Percentiles rank a stretch among this genome's conserved stretches.
phyloP scores from a whole-genome alignment of 805 yeast species.

The Metschnikowia baotianmanensis region DNA sequence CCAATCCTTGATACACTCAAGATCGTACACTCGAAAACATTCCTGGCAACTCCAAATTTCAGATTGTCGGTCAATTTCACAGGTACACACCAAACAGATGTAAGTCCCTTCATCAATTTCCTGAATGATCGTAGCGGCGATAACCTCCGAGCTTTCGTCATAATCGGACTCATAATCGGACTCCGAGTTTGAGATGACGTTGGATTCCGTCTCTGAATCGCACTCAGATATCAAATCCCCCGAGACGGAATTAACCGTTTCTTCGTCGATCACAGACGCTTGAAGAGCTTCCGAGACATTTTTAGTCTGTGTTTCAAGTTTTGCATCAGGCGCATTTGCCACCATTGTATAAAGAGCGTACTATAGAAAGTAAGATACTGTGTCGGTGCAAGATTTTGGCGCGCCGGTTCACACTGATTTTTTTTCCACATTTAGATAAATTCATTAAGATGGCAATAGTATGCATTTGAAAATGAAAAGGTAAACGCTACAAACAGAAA shows the following conservation, averaged over 20 bases:
- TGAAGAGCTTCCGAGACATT: not conserved
- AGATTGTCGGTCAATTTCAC: conserved; percentile 66
- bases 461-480: too few relatives aligned
- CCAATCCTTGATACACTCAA: conserved; percentile 86
- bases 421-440: too few relatives aligned
- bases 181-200: conserved; percentile 7
- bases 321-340: not conserved
- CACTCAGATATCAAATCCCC: not conserved
- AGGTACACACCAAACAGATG: conserved; percentile 84
- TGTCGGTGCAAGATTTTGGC: conserved; percentile 1
- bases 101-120: conserved; percentile 72
- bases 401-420: conserved; percentile 1
- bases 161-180: conserved; percentile 17
- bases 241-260: not conserved
- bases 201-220: conserved; percentile 5
- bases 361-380: conserved; percentile 1
- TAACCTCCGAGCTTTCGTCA: conserved; percentile 23
- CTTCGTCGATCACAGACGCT: not conserved
- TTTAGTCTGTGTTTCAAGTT: not conserved
- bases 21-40: conserved; percentile 83
- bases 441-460: too few relatives aligned
- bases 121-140: conserved; percentile 43
- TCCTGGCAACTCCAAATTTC: conserved; percentile 74
- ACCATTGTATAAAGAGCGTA: conserved; percentile 4
- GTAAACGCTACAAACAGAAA: not conserved